phyloP scores from a whole-genome alignment of 106 monocot species.

The Amphibolis antarctica region DNA sequence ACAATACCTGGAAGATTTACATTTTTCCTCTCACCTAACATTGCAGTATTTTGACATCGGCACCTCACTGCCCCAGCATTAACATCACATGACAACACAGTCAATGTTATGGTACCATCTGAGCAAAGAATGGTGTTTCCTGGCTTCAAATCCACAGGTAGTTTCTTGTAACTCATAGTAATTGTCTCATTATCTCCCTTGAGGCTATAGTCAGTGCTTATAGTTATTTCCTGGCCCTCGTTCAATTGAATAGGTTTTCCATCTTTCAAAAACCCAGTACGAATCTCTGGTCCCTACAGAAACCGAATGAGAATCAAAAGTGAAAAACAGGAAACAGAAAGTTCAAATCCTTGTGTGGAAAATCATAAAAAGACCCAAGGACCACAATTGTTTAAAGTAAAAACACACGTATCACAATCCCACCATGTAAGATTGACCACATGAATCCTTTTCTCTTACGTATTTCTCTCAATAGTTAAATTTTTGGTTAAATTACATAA shows the following conservation, averaged over 20 bases:
- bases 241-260: constrained; percentile 66
- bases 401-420: no score
- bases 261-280: constrained; percentile 89
- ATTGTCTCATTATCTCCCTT: constrained; percentile 72
- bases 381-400: no score
- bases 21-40: constrained; percentile 88
- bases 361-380: no score
- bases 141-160: constrained; percentile 72
- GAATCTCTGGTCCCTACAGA: constrained; percentile 83
- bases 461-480: no score
- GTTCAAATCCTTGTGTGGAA: background rate
- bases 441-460: no score
- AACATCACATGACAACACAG: constrained; percentile 67
- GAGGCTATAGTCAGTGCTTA: constrained; percentile 65
- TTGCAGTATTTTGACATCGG: constrained; percentile 66
- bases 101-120: constrained; percentile 77
- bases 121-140: constrained; percentile 70
- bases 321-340: background rate
- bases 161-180: constrained; percentile 91
- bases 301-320: background rate
- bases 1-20: constrained; percentile 84
- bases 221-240: constrained; percentile 72
- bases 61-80: constrained; percentile 66
- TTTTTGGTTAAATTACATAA: no score
- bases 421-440: no score